Percentiles rank a stretch among this genome's conserved stretches.
Evolutionary conservation across 1,284 basidiomycete genomes (phyloP).

Genomic region (Retiboletus flavoniger): DNA sequence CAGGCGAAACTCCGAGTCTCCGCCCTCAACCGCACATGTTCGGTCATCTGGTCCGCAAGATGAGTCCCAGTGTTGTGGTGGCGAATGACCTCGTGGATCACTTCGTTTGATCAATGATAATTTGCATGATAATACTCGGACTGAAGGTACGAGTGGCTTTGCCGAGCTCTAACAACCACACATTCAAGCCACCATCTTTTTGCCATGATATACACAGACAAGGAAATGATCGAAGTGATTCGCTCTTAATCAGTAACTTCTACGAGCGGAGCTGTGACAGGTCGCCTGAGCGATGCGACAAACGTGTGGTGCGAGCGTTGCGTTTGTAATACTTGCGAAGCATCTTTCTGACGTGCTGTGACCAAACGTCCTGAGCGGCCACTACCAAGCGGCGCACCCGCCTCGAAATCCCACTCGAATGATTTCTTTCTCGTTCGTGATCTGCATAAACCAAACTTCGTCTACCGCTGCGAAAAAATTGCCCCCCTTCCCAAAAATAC

Average conservation of each 20-base stretch:
- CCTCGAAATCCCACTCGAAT: background rate
- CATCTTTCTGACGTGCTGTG: constrained; percentile 13
- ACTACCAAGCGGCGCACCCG: background rate
- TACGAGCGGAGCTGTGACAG: constrained; percentile 8
- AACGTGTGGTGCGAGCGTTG: constrained; percentile 19
- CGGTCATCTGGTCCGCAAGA: constrained; percentile 16
- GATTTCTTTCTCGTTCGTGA: constrained; percentile 5
- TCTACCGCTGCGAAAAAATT: background rate
- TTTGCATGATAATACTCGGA: constrained; percentile 15
- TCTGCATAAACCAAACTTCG: constrained; percentile 1
- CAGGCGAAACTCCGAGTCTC: constrained; percentile 22
- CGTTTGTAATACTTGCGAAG: constrained; percentile 11
- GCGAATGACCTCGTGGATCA: constrained; percentile 29
- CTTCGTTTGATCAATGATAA: constrained; percentile 20
- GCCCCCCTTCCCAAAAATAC: constrained; percentile 4
- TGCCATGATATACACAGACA: constrained; percentile 13
- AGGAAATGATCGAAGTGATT: constrained; percentile 13
- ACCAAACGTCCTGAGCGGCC: background rate
- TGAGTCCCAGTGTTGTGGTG: constrained; percentile 11
- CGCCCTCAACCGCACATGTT: constrained; percentile 15
- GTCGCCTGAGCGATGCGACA: constrained; percentile 12
- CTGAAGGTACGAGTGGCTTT: constrained; percentile 18
- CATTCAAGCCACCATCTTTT: constrained; percentile 15
- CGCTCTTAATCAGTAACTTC: constrained; percentile 1
- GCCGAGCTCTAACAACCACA: constrained; percentile 22